Evolutionary conservation across 2,329 filamentous ascomycete genomes (phyloP).

Genomic region (Penicillium sp.): DNA sequence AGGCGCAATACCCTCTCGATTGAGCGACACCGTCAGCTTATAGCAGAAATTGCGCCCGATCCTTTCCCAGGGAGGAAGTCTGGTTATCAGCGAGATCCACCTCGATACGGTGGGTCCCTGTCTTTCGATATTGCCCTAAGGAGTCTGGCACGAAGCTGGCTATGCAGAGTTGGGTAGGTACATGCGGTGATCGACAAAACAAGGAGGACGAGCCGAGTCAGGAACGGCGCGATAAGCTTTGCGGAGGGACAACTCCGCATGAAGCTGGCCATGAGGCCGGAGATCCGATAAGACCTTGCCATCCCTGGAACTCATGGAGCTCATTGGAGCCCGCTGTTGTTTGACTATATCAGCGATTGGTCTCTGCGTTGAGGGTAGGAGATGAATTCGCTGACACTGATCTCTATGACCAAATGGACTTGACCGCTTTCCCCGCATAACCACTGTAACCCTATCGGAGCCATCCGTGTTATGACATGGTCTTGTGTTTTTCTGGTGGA

Average conservation of each 20-base stretch:
- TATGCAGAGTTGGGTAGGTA: conserved; percentile 14
- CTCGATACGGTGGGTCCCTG: background rate
- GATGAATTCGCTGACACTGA: background rate
- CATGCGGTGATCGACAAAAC: conserved; percentile 17
- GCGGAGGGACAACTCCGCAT: conserved; percentile 1
- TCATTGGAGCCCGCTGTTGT: background rate
- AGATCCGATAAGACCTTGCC: conserved; percentile 6
- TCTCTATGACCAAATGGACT: background rate
- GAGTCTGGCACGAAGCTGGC: background rate
- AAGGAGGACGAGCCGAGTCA: conserved; percentile 13
- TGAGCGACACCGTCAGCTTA: background rate
- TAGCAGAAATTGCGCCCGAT: background rate
- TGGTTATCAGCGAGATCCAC: conserved; percentile 1
- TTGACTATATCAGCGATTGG: conserved; percentile 1
- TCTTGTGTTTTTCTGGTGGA: background rate
- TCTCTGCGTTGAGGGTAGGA: background rate
- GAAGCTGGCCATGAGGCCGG: background rate
- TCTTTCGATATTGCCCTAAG: background rate
- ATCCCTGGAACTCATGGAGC: background rate
- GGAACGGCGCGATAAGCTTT: conserved; percentile 11
- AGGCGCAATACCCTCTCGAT: background rate
- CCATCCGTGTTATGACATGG: conserved; percentile 5
- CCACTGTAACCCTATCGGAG: conserved; percentile 15
- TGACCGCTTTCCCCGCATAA: conserved; percentile 12
- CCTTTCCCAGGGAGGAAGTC: background rate